These are phyloP conservation scores for Fusarium torreyae DNA, from an alignment of 2,329 filamentous ascomycete species.

Conservation along the genomic window DNA sequence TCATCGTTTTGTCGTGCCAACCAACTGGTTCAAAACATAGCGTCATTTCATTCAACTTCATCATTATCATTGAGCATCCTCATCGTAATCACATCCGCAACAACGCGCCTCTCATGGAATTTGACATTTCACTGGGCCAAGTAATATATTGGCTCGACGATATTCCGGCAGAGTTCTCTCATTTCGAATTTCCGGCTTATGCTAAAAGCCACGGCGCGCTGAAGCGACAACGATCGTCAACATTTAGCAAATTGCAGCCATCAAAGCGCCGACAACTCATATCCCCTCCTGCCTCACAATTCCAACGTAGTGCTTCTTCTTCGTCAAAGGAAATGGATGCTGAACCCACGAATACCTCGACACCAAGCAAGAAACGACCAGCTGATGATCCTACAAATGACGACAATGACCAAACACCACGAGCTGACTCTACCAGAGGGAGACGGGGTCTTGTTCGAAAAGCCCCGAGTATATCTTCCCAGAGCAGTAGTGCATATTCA, in stretches of 20 bases:
- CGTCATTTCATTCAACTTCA: neutral
- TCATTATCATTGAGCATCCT: neutral
- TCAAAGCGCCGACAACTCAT: neutral
- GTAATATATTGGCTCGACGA: neutral
- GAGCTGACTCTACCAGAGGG: neutral
- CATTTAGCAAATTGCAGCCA: neutral
- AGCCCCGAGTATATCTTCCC: neutral
- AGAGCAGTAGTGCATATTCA: neutral
- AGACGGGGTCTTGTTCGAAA: neutral
- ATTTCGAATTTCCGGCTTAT: neutral
- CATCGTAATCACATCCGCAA: neutral
- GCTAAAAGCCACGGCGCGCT: neutral
- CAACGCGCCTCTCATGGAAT: neutral
- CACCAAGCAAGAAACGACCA: neutral
- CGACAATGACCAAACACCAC: neutral
- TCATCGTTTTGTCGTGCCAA: neutral
- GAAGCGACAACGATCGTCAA: neutral
- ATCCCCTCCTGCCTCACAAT: neutral
- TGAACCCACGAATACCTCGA: neutral
- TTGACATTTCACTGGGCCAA: neutral
- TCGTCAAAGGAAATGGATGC: neutral
- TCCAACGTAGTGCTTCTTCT: neutral
- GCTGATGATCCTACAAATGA: neutral
- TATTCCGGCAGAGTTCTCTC: neutral
- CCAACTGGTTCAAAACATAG: neutral